Conservation (phyloP, 2,329 filamentous ascomycete genomes). For the Beauveria bassiana region DNA sequence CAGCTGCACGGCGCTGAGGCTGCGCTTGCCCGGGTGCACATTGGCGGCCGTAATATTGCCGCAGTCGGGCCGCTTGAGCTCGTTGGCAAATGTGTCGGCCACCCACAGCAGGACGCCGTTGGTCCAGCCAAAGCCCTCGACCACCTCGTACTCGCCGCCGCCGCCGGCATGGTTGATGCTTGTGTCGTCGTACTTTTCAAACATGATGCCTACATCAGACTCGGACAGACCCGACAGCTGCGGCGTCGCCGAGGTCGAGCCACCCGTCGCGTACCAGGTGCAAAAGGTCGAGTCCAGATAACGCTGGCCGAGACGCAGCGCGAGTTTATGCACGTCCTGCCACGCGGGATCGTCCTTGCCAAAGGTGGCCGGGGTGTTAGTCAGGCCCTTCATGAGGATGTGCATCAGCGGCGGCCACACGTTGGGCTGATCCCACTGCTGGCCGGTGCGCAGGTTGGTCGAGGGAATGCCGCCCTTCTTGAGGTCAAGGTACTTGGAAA, state of each 20-base stretch:
- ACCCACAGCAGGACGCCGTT: constrained; percentile 63
- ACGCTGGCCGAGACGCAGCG: constrained; percentile 53
- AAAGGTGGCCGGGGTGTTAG: constrained; percentile 51
- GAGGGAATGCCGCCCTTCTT: constrained; percentile 52
- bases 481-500: constrained; percentile 43
- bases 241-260: constrained; percentile 45
- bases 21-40: constrained; percentile 24
- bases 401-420: constrained; percentile 64
- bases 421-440: constrained; percentile 65
- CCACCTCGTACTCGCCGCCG: constrained; percentile 62
- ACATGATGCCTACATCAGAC: constrained; percentile 51
- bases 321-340: constrained; percentile 44
- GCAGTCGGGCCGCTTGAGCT: constrained; percentile 48
- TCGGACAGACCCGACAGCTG: constrained; percentile 39
- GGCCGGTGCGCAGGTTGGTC: constrained; percentile 51
- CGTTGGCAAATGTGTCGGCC: constrained; percentile 52
- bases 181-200: constrained; percentile 61
- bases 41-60: constrained; percentile 39
- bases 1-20: constrained; percentile 37
- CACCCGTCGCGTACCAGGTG: constrained; percentile 62
- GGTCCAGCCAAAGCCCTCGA: constrained; percentile 64
- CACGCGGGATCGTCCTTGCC: constrained; percentile 46
- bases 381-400: constrained; percentile 53
- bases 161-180: constrained; percentile 52
- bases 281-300: constrained; percentile 63